A percentile compares a stretch with the other conserved stretches of the same genome.
phyloP scores from a whole-genome alignment of 495 filamentous ascomycete species.

The Coniosporium apollinis region DNA sequence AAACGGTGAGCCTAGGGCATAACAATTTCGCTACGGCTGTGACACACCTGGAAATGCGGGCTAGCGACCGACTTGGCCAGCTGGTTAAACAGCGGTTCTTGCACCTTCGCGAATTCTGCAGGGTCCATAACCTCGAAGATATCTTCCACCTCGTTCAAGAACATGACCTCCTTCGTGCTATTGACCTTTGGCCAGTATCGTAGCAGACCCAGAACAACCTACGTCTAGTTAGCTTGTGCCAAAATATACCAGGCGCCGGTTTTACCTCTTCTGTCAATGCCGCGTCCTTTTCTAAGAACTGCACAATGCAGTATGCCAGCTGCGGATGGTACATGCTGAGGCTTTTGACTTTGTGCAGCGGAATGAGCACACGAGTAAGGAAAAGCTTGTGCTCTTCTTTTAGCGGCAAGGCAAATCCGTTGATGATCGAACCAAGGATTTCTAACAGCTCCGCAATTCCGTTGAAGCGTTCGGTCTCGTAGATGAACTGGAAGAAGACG shows the following conservation, averaged over 20 bases:
- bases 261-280: conserved; percentile 87
- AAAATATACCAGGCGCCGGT: neutral
- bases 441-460: conserved; percentile 93
- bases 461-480: conserved; percentile 97
- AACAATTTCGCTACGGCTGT: no score
- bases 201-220: conserved; percentile 88
- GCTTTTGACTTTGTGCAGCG: conserved; percentile 95
- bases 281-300: conserved; percentile 97
- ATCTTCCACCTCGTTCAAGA: conserved; percentile 96
- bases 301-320: conserved; percentile 96
- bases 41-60: conserved; percentile 80
- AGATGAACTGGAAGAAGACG: conserved; percentile 99
- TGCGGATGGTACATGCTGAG: conserved; percentile 99
- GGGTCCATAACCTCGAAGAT: conserved; percentile 99
- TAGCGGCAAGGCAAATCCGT: conserved; percentile 89
- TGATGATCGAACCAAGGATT: conserved; percentile 97
- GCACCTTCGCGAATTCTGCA: conserved; percentile 94
- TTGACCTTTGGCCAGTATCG: conserved; percentile 99
- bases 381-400: conserved; percentile 99
- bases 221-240: neutral
- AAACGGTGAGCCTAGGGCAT: conserved; percentile 2
- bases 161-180: conserved; percentile 99
- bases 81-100: conserved; percentile 93
- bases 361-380: conserved; percentile 80
- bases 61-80: conserved; percentile 95